A percentile compares a stretch with the other conserved stretches of the same genome.
Conservation (phyloP, 139 green algal genomes). For the Pseudopediastrum boryanum region DNA sequence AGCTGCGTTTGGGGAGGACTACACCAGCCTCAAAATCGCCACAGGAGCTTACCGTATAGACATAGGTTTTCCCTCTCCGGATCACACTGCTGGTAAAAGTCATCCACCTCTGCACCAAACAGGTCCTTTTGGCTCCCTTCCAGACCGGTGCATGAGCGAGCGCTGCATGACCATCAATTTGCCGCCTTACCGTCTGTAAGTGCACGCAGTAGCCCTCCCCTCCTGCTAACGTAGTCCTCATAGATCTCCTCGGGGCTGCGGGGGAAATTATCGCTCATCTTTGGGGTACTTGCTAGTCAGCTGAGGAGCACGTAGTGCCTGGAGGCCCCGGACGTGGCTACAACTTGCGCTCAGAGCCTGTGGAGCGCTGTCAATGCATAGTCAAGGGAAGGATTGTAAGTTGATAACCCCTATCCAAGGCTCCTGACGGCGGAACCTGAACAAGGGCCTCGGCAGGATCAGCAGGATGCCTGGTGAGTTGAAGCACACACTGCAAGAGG, state of each 20-base stretch:
- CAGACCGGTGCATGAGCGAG: neutral
- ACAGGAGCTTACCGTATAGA: slow-evolving; percentile 85
- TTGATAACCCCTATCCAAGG: no score
- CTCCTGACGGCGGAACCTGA: no score
- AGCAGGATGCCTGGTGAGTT: no score
- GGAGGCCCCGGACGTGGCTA: no score
- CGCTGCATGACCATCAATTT: neutral
- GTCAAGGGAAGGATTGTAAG: no score
- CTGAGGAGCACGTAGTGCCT: no score
- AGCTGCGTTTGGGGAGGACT: neutral
- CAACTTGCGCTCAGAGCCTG: no score
- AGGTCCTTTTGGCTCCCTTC: no score
- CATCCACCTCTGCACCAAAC: slow-evolving; percentile 67
- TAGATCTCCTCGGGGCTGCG: slow-evolving; percentile 60
- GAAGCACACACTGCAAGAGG: no score
- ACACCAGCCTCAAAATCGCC: neutral
- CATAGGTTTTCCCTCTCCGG: slow-evolving; percentile 97
- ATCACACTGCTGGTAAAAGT: slow-evolving; percentile 80
- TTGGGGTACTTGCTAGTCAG: neutral
- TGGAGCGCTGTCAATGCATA: no score
- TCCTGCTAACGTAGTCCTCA: slow-evolving; percentile 61
- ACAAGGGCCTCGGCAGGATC: neutral
- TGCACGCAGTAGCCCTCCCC: slow-evolving; percentile 63
- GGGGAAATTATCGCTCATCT: slow-evolving; percentile 29
- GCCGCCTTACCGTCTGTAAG: slow-evolving; percentile 68